Base-by-base conservation (phyloP, 306 rosid species). In the Myrica gale region DNA sequence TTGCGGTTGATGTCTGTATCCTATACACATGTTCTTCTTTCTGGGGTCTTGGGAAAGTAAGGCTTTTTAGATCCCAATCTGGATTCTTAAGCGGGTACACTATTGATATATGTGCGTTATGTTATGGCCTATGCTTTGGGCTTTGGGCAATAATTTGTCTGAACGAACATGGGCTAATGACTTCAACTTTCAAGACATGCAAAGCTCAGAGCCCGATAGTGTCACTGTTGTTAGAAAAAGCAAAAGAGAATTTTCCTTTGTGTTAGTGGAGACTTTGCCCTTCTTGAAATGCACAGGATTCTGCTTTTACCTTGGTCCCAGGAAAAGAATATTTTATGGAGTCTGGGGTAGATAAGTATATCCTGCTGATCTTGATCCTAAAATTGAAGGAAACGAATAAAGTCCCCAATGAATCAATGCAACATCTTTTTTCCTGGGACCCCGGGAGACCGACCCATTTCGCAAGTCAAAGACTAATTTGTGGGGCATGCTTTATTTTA, bases 131-230 rank as follows among this genome's bases (percentile, higher is more conserved):
- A 15, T 80, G 74, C 68, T 56, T 62, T 74, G 82, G 82, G 68
- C 78, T 60, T 37, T 80, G 75, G 89, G 85, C 68, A 82, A 85
- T 84, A 74, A 68, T 77, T 80, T 71, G 67, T 78, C 11, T 74
- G 67, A 72, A 62, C 66, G 60, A 81, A 81, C 74, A 61, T 55
- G 74, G 86, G 51, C 85, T 85, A 79, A 65, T 72, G 78, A 76
- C 72, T 84, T 90, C 93, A 87, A 92, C 76, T 78, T 84, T 90
- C 91, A 87, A 92, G 89, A 84, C 89, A 89, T 89, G 91, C 87
- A 83, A 84, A 83, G 82, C 79, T 72, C 72, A 77, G 57, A 12
- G 44, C 66, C 74, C 80, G 67, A 79, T 66, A 54, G 75, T 76
- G 71, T 51, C 72, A 53, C 73, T 13, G 51, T 44, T 41, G 52